Conservation (phyloP, 371 early-diverging fungal genomes). For the Choanephora cucurbitarum region DNA sequence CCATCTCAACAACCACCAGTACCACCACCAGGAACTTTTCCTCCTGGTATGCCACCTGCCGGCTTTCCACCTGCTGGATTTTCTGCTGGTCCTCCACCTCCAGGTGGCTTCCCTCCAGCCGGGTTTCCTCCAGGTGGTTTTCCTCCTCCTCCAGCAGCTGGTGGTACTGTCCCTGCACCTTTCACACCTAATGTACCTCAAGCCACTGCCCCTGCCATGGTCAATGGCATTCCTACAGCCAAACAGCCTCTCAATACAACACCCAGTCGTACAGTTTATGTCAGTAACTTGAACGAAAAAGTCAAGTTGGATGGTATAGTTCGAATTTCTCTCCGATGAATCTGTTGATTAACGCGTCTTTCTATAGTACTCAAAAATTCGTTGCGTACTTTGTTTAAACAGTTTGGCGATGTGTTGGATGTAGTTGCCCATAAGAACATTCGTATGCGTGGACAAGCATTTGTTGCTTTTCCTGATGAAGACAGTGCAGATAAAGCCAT, state of each 20-base stretch:
- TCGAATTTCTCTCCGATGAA: conserved; percentile 39
- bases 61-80: conserved; percentile 6
- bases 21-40: conserved; percentile 5
- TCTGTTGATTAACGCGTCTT: not conserved
- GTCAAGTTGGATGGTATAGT: conserved; percentile 71
- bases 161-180: not conserved
- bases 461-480: conserved; percentile 64
- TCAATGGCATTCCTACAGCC: conserved; percentile 48
- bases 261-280: conserved; percentile 84
- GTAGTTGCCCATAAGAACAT: conserved; percentile 70
- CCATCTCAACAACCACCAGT: not conserved
- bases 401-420: conserved; percentile 70
- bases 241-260: conserved; percentile 63
- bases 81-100: conserved; percentile 7
- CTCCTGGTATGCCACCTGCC: conserved; percentile 18
- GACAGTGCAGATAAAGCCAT: conserved; percentile 82
- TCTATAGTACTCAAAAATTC: conserved; percentile 71
- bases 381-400: conserved; percentile 80
- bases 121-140: conserved; percentile 8
- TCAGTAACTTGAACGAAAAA: conserved; percentile 86
- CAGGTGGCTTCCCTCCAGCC: conserved; percentile 17
- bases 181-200: conserved; percentile 13
- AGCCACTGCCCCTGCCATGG: conserved; percentile 17
- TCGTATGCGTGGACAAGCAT: conserved; percentile 83
- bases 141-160: conserved; percentile 2